Evolutionary conservation across 495 filamentous ascomycete species (phyloP).

Genomic region (Penicillium roqueforti): DNA sequence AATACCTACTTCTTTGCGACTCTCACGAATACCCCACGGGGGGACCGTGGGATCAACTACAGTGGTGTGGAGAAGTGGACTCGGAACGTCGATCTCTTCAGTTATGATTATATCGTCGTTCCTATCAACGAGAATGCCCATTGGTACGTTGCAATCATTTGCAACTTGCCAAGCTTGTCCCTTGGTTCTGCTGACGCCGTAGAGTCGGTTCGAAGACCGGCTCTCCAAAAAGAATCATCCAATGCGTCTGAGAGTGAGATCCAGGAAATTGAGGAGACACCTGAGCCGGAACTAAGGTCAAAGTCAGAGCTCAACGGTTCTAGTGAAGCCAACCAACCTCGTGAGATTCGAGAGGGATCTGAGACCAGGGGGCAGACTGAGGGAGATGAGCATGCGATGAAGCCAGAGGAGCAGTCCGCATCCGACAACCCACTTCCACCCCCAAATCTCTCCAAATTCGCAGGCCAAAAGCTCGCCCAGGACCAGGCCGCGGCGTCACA

Average conservation of each 20-base stretch:
- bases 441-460: constrained; percentile 9
- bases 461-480: constrained; percentile 1
- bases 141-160: constrained; percentile 96
- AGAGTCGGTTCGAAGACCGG: constrained; percentile 5
- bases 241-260: constrained; percentile 19
- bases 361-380: constrained; percentile 20
- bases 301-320: not conserved
- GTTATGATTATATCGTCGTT: constrained; percentile 83
- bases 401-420: no score
- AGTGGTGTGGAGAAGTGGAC: constrained; percentile 87
- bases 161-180: constrained; percentile 64
- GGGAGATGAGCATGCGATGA: constrained; percentile 6
- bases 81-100: constrained; percentile 75
- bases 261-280: constrained; percentile 36
- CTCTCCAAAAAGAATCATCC: constrained; percentile 12
- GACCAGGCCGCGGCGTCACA: constrained; percentile 3
- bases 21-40: constrained; percentile 56
- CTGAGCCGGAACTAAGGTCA: constrained; percentile 18
- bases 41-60: constrained; percentile 64
- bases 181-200: constrained; percentile 21
- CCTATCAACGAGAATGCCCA: constrained; percentile 84
- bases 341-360: constrained; percentile 20
- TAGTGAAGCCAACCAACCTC: not conserved
- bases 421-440: constrained; percentile 18
- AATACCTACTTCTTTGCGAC: constrained; percentile 88